phyloP scores from a whole-genome alignment of 257 asterid species.

The Prunella vulgaris region DNA sequence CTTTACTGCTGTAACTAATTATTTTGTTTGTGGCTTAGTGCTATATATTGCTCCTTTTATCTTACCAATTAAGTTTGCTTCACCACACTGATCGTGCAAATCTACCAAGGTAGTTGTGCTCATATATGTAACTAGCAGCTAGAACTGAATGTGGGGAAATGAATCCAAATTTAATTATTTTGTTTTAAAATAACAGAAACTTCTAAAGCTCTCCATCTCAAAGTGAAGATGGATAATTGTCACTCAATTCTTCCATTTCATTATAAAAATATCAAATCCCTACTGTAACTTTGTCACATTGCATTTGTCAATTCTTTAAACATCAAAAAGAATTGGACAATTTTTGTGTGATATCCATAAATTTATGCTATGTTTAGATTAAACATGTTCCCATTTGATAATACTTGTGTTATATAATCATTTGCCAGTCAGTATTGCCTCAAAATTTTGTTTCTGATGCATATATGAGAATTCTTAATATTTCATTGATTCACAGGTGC shows the following conservation, averaged over 20 bases:
- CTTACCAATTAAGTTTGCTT: background rate
- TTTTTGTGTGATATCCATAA: background rate
- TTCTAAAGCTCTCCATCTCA: background rate
- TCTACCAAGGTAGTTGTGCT: background rate
- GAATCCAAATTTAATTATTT: background rate
- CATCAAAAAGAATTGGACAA: background rate
- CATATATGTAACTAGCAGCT: background rate
- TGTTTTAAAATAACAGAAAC: background rate
- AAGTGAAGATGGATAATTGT: background rate
- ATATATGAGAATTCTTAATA: background rate
- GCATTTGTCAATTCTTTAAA: background rate
- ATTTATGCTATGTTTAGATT: background rate
- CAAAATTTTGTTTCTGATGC: background rate
- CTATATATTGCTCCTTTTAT: background rate
- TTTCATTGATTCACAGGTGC: conserved; percentile 52
- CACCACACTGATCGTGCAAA: background rate
- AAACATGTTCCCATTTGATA: background rate
- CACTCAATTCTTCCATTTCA: background rate
- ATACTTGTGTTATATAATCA: background rate
- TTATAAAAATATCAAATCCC: background rate
- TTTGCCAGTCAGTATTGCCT: no score
- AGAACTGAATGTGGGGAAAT: background rate
- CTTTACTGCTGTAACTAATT: background rate
- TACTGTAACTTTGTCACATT: background rate
- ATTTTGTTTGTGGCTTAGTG: background rate